These are phyloP conservation scores for Chaetomium olivaceum DNA, from an alignment of 2,329 filamentous ascomycete species.

Conservation along the genomic window DNA sequence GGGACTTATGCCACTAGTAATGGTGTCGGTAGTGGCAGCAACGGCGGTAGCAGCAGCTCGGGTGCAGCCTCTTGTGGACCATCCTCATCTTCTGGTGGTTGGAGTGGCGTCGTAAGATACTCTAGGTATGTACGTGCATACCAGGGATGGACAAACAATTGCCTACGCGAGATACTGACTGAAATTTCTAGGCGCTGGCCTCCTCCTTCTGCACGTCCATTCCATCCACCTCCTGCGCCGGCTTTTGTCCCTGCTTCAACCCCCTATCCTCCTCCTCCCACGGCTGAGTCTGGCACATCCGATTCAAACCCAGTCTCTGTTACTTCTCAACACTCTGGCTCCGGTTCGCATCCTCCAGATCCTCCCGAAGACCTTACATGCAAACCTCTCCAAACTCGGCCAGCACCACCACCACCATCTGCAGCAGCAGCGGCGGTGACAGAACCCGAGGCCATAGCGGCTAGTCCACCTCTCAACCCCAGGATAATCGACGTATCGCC, in stretches of 20 bases:
- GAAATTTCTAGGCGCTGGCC: background rate
- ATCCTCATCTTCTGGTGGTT: background rate
- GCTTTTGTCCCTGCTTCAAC: background rate
- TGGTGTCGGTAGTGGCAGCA: background rate
- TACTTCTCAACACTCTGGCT: background rate
- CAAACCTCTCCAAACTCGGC: background rate
- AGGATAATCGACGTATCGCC: constrained; percentile 3
- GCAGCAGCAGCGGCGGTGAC: background rate
- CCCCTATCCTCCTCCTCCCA: background rate
- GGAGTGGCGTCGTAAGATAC: background rate
- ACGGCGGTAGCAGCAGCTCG: background rate
- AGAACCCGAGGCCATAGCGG: background rate
- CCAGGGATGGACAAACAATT: background rate
- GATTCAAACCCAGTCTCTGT: background rate
- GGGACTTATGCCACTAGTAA: background rate
- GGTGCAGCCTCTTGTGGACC: background rate
- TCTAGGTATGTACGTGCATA: constrained; percentile 2
- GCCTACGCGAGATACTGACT: background rate
- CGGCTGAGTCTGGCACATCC: background rate
- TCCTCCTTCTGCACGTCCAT: background rate
- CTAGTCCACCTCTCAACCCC: background rate
- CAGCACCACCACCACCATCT: background rate
- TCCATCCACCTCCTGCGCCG: background rate
- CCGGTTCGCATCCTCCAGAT: background rate
- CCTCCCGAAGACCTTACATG: background rate